Base-by-base conservation (phyloP, 257 asterid species). In the Lycium ferocissimum region DNA sequence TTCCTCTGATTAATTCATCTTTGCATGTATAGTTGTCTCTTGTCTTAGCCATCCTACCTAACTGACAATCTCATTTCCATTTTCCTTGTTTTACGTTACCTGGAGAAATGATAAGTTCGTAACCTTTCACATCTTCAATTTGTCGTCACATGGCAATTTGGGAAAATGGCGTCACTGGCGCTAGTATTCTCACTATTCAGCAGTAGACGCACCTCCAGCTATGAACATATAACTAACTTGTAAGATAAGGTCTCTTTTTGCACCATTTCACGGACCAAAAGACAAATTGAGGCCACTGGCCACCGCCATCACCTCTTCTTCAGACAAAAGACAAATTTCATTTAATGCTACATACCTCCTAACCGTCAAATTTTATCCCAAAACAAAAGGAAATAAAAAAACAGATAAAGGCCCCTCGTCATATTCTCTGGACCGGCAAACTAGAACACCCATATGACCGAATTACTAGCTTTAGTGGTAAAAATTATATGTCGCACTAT, bases 151-250 rank as follows among this genome's bases (percentile, higher is more conserved):
- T 76, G 81, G 81, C 63, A 76, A 76, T 49, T 76, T 62, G 63
- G 9, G 45, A 7, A 76, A 76, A 75, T 73, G 81, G 81, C 43
- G 81, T 73, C 81, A 75, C 2, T 76, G 51, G 9, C 20, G 18
- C 22, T 49, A 75, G 35, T 49, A 59, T 43, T 17, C 37, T 17
- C 10, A 38, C 26, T 70, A 35, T 45, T 65, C 43, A 65, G 43
- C 43, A 65, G 43, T 65, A 65, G 43, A 65, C 18, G 18, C 7
- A 58, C 17, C 53, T 15, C 54, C 80, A 45, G 14, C 63, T 22
- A 76, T 20, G 81, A 26, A 76, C 45, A 51, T 76, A 75, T 76
- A 75, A 75, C 62, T 22, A 51, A 49, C 81, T 75, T 75, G 81
- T 75, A 47, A 49, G 22, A 76, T 13, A n/a, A 5, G 14, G 14